Evolutionary conservation across 306 rosid genomes (phyloP).

Genomic region (Astragalus membranaceus): DNA sequence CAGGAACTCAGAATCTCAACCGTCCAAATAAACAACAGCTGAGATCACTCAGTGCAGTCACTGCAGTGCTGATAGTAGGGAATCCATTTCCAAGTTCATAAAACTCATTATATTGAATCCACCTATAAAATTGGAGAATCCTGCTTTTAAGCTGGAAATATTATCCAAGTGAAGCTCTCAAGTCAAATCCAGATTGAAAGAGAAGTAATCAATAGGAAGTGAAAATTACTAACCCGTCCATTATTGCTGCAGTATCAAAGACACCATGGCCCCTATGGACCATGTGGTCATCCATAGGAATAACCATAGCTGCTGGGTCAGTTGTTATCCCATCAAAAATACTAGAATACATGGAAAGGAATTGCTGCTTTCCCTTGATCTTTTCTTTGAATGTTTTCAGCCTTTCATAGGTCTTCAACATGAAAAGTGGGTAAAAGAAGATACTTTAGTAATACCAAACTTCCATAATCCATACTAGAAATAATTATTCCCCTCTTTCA

Average conservation of each 20-base stretch:
- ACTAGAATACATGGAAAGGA: conserved; percentile 90
- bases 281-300: conserved; percentile 94
- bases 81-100: not conserved
- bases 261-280: conserved; percentile 96
- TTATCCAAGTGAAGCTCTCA: not conserved
- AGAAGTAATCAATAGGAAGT: not conserved
- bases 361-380: conserved; percentile 47
- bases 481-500: not conserved
- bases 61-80: too few relatives aligned
- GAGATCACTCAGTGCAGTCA: too few relatives aligned
- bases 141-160: not conserved
- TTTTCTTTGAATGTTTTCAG: conserved; percentile 44
- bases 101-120: not conserved
- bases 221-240: conserved; percentile 64
- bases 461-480: not conserved
- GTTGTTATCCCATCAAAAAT: conserved; percentile 75
- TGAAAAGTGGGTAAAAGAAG: not conserved
- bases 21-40: too few relatives aligned
- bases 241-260: conserved; percentile 85
- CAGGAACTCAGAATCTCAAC: too few relatives aligned
- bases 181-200: not conserved
- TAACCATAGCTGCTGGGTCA: conserved; percentile 76
- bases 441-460: not conserved
- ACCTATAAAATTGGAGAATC: not conserved
- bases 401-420: conserved; percentile 53